A percentile compares a stretch with the other conserved stretches of the same genome.
Evolutionary conservation across 768 basidiomycete species (phyloP).

Genomic region (Pulveroboletus sp.): DNA sequence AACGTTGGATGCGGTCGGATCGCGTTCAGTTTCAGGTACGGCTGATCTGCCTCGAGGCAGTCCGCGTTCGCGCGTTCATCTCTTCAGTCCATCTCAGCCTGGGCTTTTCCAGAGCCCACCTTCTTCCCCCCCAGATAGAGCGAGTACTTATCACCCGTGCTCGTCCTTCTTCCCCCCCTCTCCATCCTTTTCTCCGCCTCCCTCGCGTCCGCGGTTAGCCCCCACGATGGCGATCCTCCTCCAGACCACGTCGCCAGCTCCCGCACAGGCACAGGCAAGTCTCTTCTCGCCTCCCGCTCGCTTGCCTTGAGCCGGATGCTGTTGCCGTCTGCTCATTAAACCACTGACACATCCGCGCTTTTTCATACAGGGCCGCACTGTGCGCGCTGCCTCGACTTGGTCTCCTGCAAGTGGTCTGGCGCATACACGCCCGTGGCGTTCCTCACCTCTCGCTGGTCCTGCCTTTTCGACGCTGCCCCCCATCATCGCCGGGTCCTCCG

Average conservation of each 20-base stretch:
- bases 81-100: too few relatives aligned
- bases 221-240: slow-evolving; percentile 9
- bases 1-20: too few relatives aligned
- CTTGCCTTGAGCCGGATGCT: neutral
- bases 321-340: neutral
- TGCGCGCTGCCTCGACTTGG: slow-evolving; percentile 9
- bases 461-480: slow-evolving; percentile 25
- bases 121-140: too few relatives aligned
- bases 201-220: neutral
- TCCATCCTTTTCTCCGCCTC: too few relatives aligned
- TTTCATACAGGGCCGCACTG: slow-evolving; percentile 14
- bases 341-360: neutral
- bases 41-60: too few relatives aligned
- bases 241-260: neutral
- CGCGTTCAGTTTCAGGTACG: too few relatives aligned
- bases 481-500: slow-evolving; percentile 18
- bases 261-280: slow-evolving; percentile 13
- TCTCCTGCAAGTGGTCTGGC: slow-evolving; percentile 3
- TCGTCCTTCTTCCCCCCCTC: neutral
- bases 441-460: slow-evolving; percentile 26
- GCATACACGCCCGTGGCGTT: slow-evolving; percentile 27
- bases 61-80: too few relatives aligned
- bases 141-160: slow-evolving; percentile 1
- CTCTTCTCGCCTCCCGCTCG: neutral
- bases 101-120: too few relatives aligned